Conservation (phyloP, 371 early-diverging fungal genomes). For the Nematocida minor region DNA sequence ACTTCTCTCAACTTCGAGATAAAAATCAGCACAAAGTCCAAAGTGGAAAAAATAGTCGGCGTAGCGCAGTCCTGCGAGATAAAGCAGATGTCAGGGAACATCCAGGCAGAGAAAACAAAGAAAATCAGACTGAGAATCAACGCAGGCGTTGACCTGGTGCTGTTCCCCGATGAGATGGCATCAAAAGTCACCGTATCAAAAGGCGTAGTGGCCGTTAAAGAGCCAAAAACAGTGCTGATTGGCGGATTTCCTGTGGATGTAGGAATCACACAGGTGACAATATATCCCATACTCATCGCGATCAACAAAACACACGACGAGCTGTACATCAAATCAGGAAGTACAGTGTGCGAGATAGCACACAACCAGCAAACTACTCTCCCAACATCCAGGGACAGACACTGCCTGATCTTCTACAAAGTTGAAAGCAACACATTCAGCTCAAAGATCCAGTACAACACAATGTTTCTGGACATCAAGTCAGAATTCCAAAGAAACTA, state of each 20-base stretch:
- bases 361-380: not conserved
- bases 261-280: constrained; percentile 17
- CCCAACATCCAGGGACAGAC: constrained; percentile 24
- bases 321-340: constrained; percentile 1
- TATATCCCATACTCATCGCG: constrained; percentile 35
- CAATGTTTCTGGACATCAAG: constrained; percentile 33
- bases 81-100: constrained; percentile 34
- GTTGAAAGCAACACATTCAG: constrained; percentile 22
- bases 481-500: constrained; percentile 16
- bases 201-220: constrained; percentile 14
- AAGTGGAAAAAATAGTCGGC: constrained; percentile 30
- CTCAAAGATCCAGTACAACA: constrained; percentile 46
- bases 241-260: constrained; percentile 2
- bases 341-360: not conserved
- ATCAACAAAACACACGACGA: constrained; percentile 36
- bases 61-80: constrained; percentile 6
- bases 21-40: constrained; percentile 19
- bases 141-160: not conserved
- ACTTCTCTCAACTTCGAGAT: constrained; percentile 17
- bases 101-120: not conserved
- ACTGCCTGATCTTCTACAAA: not conserved
- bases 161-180: not conserved
- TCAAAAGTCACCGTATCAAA: not conserved
- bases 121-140: constrained; percentile 18
- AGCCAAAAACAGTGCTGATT: constrained; percentile 15